phyloP scores from a whole-genome alignment of 345 rosid genomes.

The Erysimum cheiranthoides region DNA sequence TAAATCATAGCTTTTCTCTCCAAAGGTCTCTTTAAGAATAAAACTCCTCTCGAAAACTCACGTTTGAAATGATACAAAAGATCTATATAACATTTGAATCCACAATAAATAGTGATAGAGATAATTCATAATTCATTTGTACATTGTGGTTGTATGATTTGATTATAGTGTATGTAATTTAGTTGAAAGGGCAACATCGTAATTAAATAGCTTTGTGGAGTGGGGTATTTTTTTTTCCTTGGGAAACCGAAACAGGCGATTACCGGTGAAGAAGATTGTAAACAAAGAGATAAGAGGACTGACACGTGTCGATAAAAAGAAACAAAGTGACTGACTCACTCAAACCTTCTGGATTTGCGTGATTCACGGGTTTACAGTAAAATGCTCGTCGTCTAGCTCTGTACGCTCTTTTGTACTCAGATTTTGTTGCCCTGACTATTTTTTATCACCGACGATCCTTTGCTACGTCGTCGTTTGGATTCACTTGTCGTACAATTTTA shows the following conservation, averaged over 20 bases:
- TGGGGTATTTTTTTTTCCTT: constrained; percentile 12
- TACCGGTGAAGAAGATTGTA: constrained; percentile 20
- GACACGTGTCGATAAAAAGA: constrained; percentile 19
- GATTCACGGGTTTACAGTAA: constrained; percentile 48
- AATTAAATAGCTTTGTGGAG: constrained; percentile 18
- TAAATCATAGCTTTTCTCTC: constrained; percentile 27
- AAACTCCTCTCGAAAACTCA: not conserved
- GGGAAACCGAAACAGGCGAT: constrained; percentile 26
- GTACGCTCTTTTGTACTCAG: constrained; percentile 38
- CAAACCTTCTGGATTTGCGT: constrained; percentile 30
- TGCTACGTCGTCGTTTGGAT: constrained; percentile 32
- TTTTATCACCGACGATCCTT: constrained; percentile 40
- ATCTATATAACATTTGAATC: constrained; percentile 9
- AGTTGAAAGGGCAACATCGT: constrained; percentile 27
- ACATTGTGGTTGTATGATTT: constrained; percentile 22
- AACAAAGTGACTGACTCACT: constrained; percentile 18
- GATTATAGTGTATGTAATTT: not conserved
- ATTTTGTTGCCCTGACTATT: constrained; percentile 31
- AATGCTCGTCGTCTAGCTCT: constrained; percentile 44
- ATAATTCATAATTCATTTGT: constrained; percentile 18
- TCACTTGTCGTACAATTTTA: not conserved
- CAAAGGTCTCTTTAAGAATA: not conserved
- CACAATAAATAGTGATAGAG: constrained; percentile 32
- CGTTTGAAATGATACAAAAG: constrained; percentile 28
- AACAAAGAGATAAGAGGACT: not conserved